Evolutionary conservation across 257 asterid species (phyloP), one percentile per base, ranked within the genome.

Genomic region (Lavandula angustifolia): DNA sequence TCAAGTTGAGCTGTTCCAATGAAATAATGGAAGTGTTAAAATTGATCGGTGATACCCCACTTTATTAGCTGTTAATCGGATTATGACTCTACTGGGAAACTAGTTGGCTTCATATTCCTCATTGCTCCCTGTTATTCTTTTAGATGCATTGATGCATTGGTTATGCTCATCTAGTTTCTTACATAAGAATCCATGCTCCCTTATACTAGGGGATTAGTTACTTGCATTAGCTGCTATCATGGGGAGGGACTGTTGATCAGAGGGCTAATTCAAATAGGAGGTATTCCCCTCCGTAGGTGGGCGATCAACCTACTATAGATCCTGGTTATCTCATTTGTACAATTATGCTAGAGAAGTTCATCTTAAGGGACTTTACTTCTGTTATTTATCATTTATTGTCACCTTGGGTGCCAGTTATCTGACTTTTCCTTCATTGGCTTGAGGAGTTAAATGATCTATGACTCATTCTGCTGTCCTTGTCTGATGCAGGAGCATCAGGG

Each of bases 401-500:
- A 13, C 49, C 34, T 14, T 47, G 56, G 17, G 49, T 53, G 52
- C 18, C 33, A 31, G 41, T 35, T 64, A 49, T 37, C 43, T 29
- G 10, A 29, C 42, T 38, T 38, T 38, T 48, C 46, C 62, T 65
- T 22, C 17, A 41, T 18, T 57, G 48, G 18, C 50, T 31, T 41
- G 43, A 51, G 43, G 42, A 6, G 10, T 68, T 63, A 10, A 18
- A 33, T 1, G 40, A 32, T 51, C 57, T 52, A 70, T 18, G 49
- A 13, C 7, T 42, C 54, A 32, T 54, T 70, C 6, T 63, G 27
- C 54, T 34, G 67, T 60, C 62, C 18, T 81, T 74, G 78, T 66
- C 54, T 64, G 75, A 41, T 22, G 76, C 85, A 92, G 96, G 95
- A 85, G 79, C 94, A 82, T 82, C 81, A 49, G 41, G 95, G 96